Evolutionary conservation across 208 protist species (phyloP), one percentile per base, ranked within the genome.

Genomic region (Leishmania major): DNA sequence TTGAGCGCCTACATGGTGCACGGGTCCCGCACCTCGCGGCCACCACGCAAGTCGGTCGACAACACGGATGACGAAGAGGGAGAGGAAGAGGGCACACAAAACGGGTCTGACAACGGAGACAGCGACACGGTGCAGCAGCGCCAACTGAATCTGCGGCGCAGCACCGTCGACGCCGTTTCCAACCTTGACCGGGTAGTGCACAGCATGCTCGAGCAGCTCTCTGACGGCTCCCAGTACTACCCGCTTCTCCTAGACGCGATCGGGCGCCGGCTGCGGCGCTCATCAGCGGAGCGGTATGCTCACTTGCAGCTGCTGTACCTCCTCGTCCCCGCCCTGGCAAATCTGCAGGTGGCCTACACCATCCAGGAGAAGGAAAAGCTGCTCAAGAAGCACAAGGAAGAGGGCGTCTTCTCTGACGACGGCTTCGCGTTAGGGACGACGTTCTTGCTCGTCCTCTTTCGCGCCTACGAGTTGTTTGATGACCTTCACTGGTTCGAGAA

Each of bases 401-500:
- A 81, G 5, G 81, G 89, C 62, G 55, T 93, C 55, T 99, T 99
- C 85, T 96, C 92, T 0, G 98, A 99, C 81, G 99, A 99, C 86
- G 99, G 99, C 40, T 99, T 99, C 90, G 98, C 98, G 3, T 92
- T 99, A 43, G 98, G 97, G 71, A 84, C 99, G 31, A 94, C 94
- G 6, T 99, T 99, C 83, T 90, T 99, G 62, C 88, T 99, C 1
- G 95, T 97, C 82, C 83, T 99, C n/a, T 95, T 99, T 62, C 92
- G 96, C 78, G 96, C 98, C 62, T 86, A 98, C 80, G 87, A 89
- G 13, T 43, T 81, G 8, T 99, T 99, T 83, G 98, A 99, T 69
- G 90, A 95, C 35, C 92, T 99, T 53, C 98, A 99, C 87, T 99
- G 98, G 98, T 99, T 99, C 81, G 92, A 99, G 40, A 83, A 85